phyloP scores from a whole-genome alignment of 805 yeast genomes.

The Yarrowia porcina region DNA sequence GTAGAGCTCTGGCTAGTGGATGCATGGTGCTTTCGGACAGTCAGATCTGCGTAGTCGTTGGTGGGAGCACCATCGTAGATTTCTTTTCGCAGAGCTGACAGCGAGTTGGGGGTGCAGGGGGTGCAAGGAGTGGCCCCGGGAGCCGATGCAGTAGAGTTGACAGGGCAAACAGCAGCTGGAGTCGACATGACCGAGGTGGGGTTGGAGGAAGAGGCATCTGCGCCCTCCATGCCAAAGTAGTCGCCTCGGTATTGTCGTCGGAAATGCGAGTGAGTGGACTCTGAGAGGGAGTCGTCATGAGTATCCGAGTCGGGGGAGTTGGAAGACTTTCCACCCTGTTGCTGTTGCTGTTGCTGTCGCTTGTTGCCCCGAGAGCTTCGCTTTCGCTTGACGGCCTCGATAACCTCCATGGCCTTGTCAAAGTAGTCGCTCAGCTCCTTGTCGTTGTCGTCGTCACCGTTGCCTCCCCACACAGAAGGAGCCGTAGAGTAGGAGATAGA shows the following conservation, averaged over 20 bases:
- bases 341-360: not conserved
- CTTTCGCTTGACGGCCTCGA: slow-evolving; percentile 23
- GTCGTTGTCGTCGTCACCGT: slow-evolving; percentile 24
- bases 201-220: not conserved
- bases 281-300: slow-evolving; percentile 8
- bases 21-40: slow-evolving; percentile 5
- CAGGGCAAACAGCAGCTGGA: slow-evolving; percentile 1
- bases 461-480: slow-evolving; percentile 2
- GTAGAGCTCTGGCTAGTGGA: slow-evolving; percentile 23
- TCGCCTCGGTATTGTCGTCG: slow-evolving; percentile 22
- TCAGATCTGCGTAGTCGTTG: slow-evolving; percentile 2
- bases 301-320: not conserved
- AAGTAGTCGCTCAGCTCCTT: slow-evolving; percentile 25
- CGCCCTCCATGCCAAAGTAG: slow-evolving; percentile 19
- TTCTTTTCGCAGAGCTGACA: slow-evolving; percentile 22
- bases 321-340: not conserved
- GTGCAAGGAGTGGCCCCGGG: slow-evolving; percentile 23
- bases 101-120: slow-evolving; percentile 22
- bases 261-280: slow-evolving; percentile 10
- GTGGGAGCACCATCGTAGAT: slow-evolving; percentile 3
- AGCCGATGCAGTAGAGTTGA: slow-evolving; percentile 7
- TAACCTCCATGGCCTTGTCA: slow-evolving; percentile 25
- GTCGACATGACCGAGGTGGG: slow-evolving; percentile 20
- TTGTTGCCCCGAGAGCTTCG: slow-evolving; percentile 15
- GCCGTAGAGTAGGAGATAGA: not conserved